Evolutionary conservation across 495 filamentous ascomycete species (phyloP).

Genomic region (Xylaria telfairii): DNA sequence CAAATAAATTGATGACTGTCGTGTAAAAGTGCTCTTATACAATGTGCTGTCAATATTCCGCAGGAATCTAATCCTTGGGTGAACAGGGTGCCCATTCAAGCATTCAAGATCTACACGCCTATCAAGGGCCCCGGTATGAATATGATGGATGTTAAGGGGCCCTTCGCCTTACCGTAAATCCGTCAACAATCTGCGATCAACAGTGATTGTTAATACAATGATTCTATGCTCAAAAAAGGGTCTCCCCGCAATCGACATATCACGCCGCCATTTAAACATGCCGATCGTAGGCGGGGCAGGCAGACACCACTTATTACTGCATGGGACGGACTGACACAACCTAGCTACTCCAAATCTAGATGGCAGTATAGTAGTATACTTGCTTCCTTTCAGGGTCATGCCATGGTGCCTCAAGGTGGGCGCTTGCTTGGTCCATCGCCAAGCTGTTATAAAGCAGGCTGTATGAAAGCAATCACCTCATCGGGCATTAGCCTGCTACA

Average conservation of each 20-base stretch:
- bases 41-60: neutral
- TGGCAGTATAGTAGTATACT: neutral
- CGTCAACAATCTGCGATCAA: neutral
- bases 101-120: neutral
- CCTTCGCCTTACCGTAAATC: neutral
- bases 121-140: constrained; percentile 3
- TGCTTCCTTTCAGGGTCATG: constrained; percentile 1
- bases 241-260: neutral
- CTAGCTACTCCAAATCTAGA: neutral
- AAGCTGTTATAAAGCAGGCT: neutral
- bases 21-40: neutral
- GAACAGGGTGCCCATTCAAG: neutral
- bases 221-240: neutral
- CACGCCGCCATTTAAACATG: neutral
- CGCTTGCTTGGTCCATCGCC: neutral
- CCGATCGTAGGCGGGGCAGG: neutral
- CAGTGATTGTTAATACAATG: neutral
- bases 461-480: neutral
- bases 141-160: neutral
- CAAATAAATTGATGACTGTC: neutral
- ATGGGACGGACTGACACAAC: neutral
- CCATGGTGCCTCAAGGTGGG: neutral
- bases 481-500: neutral
- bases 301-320: neutral
- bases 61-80: neutral